Evolutionary conservation across 2,329 filamentous ascomycete genomes (phyloP), one percentile per base, ranked within the genome.

Genomic region (Allantophomopsis lycopodina): DNA sequence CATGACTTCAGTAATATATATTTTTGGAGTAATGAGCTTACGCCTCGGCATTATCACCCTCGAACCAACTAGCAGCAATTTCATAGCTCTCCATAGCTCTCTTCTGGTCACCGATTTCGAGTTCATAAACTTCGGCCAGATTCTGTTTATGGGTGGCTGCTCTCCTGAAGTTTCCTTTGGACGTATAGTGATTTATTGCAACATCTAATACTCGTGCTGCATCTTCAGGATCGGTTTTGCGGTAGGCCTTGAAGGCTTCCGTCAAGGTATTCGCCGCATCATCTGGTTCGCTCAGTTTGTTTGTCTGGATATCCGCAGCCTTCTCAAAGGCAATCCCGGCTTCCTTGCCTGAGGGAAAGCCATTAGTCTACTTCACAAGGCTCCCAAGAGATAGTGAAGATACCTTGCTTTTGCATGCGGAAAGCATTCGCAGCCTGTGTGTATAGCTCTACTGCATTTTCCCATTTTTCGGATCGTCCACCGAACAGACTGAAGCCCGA

Each of bases 211-310:
- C 87, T 45, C 84, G 70, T 34, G 82, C 84, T 13, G 88, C 89
- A 53, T 89, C 81, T 55, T 85, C 71, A 15, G 87, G 87, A 52
- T 84, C 78, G 39, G 83, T 78, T 62, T 87, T 93, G 53, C 81
- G 75, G 65, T 95, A 96, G 44, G 86, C 82, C 68, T 96, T 95
- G 73, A 88, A 96, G 39, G 91, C 91, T 59, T 96, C 88, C 53
- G 81, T 76, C 44, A 87, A 67, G 36, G 82, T 81, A 62, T 94
- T 93, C 47, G 89, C 88, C 36, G 87, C 86, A 57, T 96, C 91
- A 57, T 94, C 85, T 33, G 83, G 84, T 56, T 96, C 88, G 56
- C 87, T 93, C 38, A 96, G 73, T 52, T 88, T 79, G 48, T 78
- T 71, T 37, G 66, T 73, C 60, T 94, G 85, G 43, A 96, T 79